These are phyloP conservation scores for Leishmania gerbilli DNA, from an alignment of 208 protist species.

Conservation along the genomic window DNA sequence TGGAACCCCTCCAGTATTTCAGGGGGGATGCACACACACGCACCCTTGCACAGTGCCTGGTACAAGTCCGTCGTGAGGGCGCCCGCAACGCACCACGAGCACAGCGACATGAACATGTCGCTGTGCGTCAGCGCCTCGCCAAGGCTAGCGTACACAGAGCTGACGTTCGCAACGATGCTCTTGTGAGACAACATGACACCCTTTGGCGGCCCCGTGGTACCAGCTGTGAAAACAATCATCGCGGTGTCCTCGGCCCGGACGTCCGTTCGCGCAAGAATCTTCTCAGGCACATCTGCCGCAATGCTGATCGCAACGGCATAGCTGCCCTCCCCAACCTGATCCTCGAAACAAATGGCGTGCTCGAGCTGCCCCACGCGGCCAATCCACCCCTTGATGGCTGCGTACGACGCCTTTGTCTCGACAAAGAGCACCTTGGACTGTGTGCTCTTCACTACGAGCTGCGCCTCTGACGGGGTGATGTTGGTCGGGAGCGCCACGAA, in stretches of 20 bases:
- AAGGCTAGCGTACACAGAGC: conserved; percentile 80
- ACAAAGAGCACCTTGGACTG: conserved; percentile 88
- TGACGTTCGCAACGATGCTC: conserved; percentile 91
- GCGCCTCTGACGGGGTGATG: conserved; percentile 86
- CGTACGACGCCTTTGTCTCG: conserved; percentile 78
- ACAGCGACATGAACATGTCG: conserved; percentile 92
- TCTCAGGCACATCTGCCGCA: conserved; percentile 75
- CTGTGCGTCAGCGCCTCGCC: conserved; percentile 85
- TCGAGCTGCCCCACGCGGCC: conserved; percentile 79
- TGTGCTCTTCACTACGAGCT: conserved; percentile 83
- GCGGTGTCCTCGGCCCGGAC: conserved; percentile 87
- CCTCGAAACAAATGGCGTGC: conserved; percentile 90
- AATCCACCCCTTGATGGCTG: conserved; percentile 79
- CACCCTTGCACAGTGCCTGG: conserved; percentile 88
- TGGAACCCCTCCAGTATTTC: conserved; percentile 89
- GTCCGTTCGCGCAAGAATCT: conserved; percentile 61
- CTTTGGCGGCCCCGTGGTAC: conserved; percentile 93
- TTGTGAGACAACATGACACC: conserved; percentile 95
- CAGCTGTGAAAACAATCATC: conserved; percentile 91
- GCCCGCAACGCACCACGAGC: conserved; percentile 90
- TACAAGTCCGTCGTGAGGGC: conserved; percentile 82
- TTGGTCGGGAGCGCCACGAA: conserved; percentile 91
- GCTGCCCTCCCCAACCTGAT: conserved; percentile 78
- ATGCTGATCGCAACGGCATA: conserved; percentile 89
- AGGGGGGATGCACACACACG: conserved; percentile 84